Conservation (phyloP, 345 rosid genomes). For the Hypericum androsaemum region DNA sequence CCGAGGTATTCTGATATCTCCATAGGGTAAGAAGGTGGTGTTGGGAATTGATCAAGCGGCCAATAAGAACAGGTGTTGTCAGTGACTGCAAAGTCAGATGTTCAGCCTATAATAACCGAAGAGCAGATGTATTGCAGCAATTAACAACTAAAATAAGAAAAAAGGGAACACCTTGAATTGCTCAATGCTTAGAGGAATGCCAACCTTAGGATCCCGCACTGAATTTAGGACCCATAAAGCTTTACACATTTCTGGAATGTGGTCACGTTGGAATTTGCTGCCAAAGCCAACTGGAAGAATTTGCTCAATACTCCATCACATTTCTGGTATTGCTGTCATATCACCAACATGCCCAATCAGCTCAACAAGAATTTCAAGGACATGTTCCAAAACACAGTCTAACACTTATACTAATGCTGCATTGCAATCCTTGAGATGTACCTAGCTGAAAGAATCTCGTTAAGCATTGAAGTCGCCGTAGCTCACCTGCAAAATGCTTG, state of each 20-base stretch:
- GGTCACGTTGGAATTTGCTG: conserved; percentile 92
- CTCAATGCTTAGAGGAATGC: conserved; percentile 80
- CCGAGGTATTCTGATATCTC: conserved; percentile 76
- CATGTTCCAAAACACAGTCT: conserved; percentile 8
- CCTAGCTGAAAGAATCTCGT: conserved; percentile 9
- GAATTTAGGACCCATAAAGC: conserved; percentile 86
- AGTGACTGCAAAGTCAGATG: conserved; percentile 45
- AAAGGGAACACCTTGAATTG: conserved; percentile 69
- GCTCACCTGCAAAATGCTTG: conserved; percentile 95
- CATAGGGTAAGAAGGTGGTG: conserved; percentile 75
- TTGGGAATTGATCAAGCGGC: conserved; percentile 84
- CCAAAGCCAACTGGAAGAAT: conserved; percentile 55
- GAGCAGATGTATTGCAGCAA: conserved; percentile 6
- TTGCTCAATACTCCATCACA: conserved; percentile 39
- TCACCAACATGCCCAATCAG: conserved; percentile 16
- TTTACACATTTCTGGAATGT: conserved; percentile 82
- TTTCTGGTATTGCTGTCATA: conserved; percentile 57
- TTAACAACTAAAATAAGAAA: conserved; percentile 4
- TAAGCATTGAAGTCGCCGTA: conserved; percentile 9
- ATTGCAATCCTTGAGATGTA: no score
- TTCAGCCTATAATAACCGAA: conserved; percentile 16
- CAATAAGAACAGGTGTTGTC: conserved; percentile 69
- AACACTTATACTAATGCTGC: no score
- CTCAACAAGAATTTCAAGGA: no score
- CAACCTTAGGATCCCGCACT: conserved; percentile 67